Conservation (phyloP, 2,329 filamentous ascomycete genomes). For the Daldinia eschscholtzii region DNA sequence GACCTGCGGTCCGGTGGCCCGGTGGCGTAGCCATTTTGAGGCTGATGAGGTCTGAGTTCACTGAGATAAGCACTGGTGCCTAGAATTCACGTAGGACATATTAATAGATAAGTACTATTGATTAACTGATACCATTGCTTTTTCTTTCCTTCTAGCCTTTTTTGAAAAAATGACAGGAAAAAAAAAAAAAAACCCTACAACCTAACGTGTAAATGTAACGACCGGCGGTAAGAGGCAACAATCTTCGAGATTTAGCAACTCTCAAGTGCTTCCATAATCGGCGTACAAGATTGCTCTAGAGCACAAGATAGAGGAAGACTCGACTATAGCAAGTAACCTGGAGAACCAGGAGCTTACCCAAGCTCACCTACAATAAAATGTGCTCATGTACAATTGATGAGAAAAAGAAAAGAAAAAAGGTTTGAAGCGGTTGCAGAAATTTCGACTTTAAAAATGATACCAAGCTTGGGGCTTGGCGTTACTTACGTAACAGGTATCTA, state of each 20-base stretch:
- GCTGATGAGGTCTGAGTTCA: no score
- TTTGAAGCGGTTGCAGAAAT: constrained; percentile 40
- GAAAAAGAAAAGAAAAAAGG: constrained; percentile 57
- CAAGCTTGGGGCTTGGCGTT: background rate
- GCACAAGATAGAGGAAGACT: constrained; percentile 81
- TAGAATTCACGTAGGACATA: background rate
- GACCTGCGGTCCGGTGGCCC: no score
- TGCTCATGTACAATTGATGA: constrained; percentile 74
- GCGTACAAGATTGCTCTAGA: constrained; percentile 70
- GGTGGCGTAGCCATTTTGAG: no score
- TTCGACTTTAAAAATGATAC: constrained; percentile 17
- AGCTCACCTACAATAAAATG: constrained; percentile 80
- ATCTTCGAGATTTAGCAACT: constrained; percentile 68
- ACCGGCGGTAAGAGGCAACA: constrained; percentile 80
- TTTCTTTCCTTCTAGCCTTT: background rate
- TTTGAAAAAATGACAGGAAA: background rate
- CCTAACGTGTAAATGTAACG: constrained; percentile 66
- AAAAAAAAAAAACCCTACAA: background rate
- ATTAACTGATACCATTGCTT: background rate
- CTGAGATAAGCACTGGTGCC: background rate
- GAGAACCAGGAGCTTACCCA: constrained; percentile 59
- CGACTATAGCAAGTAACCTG: constrained; percentile 63
- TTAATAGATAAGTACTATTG: background rate
- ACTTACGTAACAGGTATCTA: constrained; percentile 10
- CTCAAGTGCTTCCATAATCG: constrained; percentile 80